A percentile compares a stretch with the other conserved stretches of the same genome.
phyloP scores from a whole-genome alignment of 2,329 filamentous ascomycete genomes.

The Aspergillus costaricaensis region DNA sequence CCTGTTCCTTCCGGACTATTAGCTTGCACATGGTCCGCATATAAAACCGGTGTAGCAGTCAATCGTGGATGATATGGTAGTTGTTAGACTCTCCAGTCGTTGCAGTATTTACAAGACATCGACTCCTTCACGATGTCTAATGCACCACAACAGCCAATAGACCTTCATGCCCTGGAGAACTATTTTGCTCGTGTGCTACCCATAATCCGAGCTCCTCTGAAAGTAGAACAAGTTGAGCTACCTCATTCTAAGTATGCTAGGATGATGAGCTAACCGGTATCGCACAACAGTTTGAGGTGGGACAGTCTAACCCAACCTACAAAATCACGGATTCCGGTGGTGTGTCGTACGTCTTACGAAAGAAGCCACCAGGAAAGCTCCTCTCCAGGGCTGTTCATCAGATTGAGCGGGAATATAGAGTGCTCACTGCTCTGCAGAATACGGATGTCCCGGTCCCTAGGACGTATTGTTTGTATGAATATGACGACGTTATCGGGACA shows the following conservation, averaged over 20 bases:
- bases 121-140: no score
- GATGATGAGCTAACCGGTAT: no score
- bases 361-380: slow-evolving; percentile 2
- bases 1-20: no score
- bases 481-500: neutral
- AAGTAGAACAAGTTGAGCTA: neutral
- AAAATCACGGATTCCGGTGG: neutral
- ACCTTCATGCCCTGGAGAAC: neutral
- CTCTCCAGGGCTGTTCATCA: neutral
- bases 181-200: neutral
- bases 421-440: neutral
- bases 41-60: no score
- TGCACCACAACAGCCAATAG: neutral
- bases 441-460: neutral
- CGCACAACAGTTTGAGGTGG: neutral
- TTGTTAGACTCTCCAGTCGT: no score
- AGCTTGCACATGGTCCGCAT: no score
- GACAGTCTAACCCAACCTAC: slow-evolving; percentile 10
- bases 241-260: neutral
- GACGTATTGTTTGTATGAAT: neutral
- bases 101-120: no score
- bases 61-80: no score
- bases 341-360: neutral
- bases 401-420: slow-evolving; percentile 2
- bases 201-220: neutral